These are phyloP conservation scores for Musa schizocarpa DNA, from an alignment of 176 grass and related monocot species.

Conservation along the genomic window DNA sequence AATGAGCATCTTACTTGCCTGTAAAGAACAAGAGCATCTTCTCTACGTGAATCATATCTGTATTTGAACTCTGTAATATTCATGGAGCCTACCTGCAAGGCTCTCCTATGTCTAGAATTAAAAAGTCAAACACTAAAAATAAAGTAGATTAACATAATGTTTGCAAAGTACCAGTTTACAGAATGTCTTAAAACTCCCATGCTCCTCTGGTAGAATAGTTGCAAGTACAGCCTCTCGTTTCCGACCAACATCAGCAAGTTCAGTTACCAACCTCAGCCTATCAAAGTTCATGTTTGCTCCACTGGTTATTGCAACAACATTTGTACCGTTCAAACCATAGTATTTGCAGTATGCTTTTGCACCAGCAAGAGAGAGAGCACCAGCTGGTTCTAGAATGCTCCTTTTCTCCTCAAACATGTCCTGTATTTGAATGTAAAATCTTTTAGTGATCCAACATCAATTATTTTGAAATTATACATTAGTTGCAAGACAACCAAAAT, in stretches of 20 bases:
- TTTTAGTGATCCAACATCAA: not conserved
- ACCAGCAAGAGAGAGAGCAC: slow-evolving; percentile 79
- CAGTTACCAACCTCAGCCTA: slow-evolving; percentile 75
- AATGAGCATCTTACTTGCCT: slow-evolving; percentile 28
- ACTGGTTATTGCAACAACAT: slow-evolving; percentile 81
- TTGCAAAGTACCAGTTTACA: slow-evolving; percentile 42
- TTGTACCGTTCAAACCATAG: slow-evolving; percentile 72
- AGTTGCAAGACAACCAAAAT: not conserved
- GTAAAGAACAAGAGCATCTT: slow-evolving; percentile 89
- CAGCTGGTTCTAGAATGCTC: slow-evolving; percentile 92
- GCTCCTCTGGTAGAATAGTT: slow-evolving; percentile 78
- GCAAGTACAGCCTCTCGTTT: slow-evolving; percentile 84
- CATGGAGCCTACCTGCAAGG: slow-evolving; percentile 75
- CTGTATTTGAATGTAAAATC: slow-evolving; percentile 34
- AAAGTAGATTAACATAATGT: not conserved
- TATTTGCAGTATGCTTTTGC: slow-evolving; percentile 96
- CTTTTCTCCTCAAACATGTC: slow-evolving; percentile 99
- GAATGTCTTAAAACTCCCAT: slow-evolving; percentile 86
- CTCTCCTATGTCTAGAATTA: not conserved
- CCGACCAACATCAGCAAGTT: slow-evolving; percentile 91
- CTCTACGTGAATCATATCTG: slow-evolving; percentile 71
- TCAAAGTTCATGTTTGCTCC: slow-evolving; percentile 99
- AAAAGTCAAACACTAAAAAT: not conserved
- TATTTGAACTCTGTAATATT: slow-evolving; percentile 99
- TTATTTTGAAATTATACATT: not conserved